Conservation (phyloP, 106 monocot species). For the Dendrobium catenatum region DNA sequence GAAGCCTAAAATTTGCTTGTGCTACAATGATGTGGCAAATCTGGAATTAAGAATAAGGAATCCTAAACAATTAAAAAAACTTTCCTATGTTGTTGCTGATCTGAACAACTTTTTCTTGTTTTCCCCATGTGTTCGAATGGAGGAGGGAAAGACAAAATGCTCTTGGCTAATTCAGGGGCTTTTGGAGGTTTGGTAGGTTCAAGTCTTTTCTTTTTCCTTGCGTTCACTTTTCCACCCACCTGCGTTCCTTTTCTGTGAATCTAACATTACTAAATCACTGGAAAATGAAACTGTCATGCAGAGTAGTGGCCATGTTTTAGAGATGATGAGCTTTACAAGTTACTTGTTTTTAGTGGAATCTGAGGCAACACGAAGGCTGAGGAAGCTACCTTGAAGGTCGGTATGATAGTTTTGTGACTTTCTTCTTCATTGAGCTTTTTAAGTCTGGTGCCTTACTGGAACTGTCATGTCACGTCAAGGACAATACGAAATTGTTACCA, state of each 20-base stretch:
- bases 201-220: background rate
- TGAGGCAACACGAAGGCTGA: background rate
- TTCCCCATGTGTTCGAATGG: background rate
- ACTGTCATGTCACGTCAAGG: background rate
- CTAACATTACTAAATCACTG: slow-evolving; percentile 1
- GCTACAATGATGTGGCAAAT: background rate
- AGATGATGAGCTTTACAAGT: background rate
- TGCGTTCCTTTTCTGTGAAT: background rate
- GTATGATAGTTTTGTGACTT: background rate
- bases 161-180: background rate
- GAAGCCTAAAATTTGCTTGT: background rate
- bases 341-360: background rate
- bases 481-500: too few species aligned
- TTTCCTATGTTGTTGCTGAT: background rate
- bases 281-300: background rate
- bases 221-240: background rate
- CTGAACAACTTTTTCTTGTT: background rate
- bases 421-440: background rate
- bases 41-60: background rate
- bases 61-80: background rate
- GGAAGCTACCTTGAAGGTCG: background rate
- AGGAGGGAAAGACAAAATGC: slow-evolving; percentile 5
- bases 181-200: background rate
- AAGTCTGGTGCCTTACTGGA: background rate
- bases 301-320: background rate